A percentile compares a stretch with the other conserved stretches of the same genome.
phyloP scores from a whole-genome alignment of 2,329 filamentous ascomycete species.

The Diaporthe longicolla region DNA sequence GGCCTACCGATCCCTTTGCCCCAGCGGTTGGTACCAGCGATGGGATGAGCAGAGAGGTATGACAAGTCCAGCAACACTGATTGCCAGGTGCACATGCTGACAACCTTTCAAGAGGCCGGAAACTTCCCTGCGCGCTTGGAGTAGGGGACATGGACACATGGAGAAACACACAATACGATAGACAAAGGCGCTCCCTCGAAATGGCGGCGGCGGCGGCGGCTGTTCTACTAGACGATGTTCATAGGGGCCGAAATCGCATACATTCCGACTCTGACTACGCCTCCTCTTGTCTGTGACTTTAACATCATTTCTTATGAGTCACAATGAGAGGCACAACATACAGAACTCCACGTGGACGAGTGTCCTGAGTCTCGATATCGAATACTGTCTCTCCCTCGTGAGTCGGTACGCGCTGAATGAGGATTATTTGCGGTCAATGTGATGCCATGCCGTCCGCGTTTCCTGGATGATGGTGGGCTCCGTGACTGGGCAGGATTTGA shows the following conservation, averaged over 20 bases:
- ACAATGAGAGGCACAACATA: background rate
- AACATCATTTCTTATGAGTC: background rate
- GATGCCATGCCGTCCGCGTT: background rate
- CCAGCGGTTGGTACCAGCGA: constrained; percentile 90
- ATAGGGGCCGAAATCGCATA: constrained; percentile 45
- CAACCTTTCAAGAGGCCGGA: constrained; percentile 67
- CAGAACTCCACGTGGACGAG: background rate
- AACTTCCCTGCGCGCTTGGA: constrained; percentile 78
- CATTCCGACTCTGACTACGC: constrained; percentile 30
- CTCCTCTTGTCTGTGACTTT: background rate
- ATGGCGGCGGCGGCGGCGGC: constrained; percentile 18
- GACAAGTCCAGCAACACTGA: constrained; percentile 44
- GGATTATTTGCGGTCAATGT: background rate
- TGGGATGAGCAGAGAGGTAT: constrained; percentile 97
- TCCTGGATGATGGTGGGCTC: no score
- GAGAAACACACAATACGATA: constrained; percentile 31
- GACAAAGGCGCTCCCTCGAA: constrained; percentile 39
- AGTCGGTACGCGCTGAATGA: background rate
- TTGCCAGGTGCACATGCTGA: constrained; percentile 43
- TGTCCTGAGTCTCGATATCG: background rate
- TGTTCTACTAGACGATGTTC: constrained; percentile 44
- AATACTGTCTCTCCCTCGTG: background rate
- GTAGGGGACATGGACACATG: constrained; percentile 53
- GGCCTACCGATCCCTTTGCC: constrained; percentile 97
- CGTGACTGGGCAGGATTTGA: background rate